Percentiles rank a stretch among this genome's conserved stretches.
These are phyloP conservation scores for Chaetomiaceae sp. DNA, from an alignment of 2,329 filamentous ascomycete genomes.

Conservation along the genomic window DNA sequence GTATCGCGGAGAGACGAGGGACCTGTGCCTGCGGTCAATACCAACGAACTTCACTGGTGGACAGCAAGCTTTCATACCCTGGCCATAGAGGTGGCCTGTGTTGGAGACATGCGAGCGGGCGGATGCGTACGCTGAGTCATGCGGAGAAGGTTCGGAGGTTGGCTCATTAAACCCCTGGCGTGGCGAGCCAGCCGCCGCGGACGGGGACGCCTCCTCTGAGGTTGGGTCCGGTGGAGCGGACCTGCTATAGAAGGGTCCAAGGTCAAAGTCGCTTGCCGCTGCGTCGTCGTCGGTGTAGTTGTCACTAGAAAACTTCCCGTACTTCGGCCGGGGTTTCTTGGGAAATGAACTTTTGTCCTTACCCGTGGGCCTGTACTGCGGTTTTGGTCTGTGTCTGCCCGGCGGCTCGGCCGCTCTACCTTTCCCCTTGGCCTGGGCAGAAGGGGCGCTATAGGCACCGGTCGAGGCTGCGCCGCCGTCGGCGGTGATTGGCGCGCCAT, in stretches of 20 bases:
- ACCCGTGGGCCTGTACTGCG: background rate
- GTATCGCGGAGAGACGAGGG: background rate
- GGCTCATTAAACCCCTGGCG: no score
- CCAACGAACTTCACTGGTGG: no score
- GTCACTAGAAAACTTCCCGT: background rate
- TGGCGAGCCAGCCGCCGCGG: no score
- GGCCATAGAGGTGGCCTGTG: no score
- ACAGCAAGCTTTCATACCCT: no score
- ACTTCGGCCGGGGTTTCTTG: conserved; percentile 1
- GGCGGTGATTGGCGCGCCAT: background rate
- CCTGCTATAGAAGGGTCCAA: no score
- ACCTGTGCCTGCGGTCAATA: background rate
- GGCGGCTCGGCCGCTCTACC: background rate
- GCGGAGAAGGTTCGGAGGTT: no score
- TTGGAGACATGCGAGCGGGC: no score
- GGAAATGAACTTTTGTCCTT: conserved; percentile 1
- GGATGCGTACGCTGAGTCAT: no score
- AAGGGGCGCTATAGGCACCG: background rate
- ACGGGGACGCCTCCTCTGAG: no score
- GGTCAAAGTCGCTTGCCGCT: background rate
- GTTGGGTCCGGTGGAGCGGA: no score
- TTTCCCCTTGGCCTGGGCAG: background rate
- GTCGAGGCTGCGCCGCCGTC: background rate
- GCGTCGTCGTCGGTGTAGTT: background rate
- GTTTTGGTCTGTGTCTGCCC: background rate